Evolutionary conservation across 2,329 filamentous ascomycete genomes (phyloP), one percentile per base, ranked within the genome.

Genomic region (Metarhizium anisopliae): DNA sequence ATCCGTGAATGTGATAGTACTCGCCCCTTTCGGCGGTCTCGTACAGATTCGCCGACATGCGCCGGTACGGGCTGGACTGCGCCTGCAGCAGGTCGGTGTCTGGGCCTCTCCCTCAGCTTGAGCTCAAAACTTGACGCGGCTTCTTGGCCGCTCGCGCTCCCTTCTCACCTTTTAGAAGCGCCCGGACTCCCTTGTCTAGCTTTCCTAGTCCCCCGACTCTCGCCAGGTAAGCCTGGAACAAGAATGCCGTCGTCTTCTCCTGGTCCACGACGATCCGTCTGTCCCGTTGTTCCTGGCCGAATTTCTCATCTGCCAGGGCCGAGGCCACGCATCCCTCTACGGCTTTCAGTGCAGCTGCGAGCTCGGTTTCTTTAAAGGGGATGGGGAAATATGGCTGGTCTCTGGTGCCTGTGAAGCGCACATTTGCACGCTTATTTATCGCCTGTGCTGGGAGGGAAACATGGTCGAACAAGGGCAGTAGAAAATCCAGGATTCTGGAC

Each of bases 1-100:
- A 90, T 49, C 87, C 86, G 65, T 90, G 87, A 30, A 90, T 86
- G 63, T 90, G 87, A 64, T 87, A 90, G 63, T 82, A 90, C 64
- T 85, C 77, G n/a, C 79, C 81, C 1, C 75, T 70, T n/a, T 75
- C 77, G 65, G 82, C 84, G 8, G 86, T 89, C 62, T 80, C 76
- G 69, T 89, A 90, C 1, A 90, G 70, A 58, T 89, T 89, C 14
- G 86, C 86, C 11, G 86, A 87, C 68, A 90, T 77, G 58, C 87
- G 82, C 10, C 87, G 81, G 65, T 90, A 90, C 6, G 82, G 73
- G 59, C 84, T 82, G 2, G 86, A 88, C 66, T 90, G 87, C 1
- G 87, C 87, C 58, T 80, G 73, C 5, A 88, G 72, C 25, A 90
- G 70, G 68, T 90, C 87, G 63, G 86, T 90, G 62, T 89, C 86